A percentile compares a stretch with the other conserved stretches of the same genome.
Conservation (phyloP, 768 basidiomycete genomes). For the Boletus rex-veris region DNA sequence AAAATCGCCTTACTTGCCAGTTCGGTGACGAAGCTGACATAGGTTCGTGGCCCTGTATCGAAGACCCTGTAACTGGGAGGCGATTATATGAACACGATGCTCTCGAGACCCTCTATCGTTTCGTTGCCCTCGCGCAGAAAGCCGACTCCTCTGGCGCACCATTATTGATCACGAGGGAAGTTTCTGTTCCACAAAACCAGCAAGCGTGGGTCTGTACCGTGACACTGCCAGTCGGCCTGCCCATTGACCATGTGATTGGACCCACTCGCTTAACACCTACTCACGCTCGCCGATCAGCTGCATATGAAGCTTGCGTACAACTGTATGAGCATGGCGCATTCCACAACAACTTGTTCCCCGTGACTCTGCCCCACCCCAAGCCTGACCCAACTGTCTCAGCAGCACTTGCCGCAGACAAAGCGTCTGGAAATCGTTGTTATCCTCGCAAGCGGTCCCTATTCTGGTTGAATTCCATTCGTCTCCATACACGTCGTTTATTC, state of each 20-base stretch:
- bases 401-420: conserved; percentile 24
- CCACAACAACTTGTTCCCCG: conserved; percentile 45
- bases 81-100: conserved; percentile 60
- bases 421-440: conserved; percentile 51
- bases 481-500: conserved; percentile 18
- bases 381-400: background rate
- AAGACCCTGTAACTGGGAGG: conserved; percentile 61
- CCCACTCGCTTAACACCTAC: conserved; percentile 42
- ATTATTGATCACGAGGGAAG: conserved; percentile 24
- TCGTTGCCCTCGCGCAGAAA: conserved; percentile 32
- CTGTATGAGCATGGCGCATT: conserved; percentile 50
- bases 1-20: conserved; percentile 41
- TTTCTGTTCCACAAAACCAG: conserved; percentile 15
- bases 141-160: conserved; percentile 5
- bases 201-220: conserved; percentile 46
- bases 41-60: conserved; percentile 37
- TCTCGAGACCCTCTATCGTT: conserved; percentile 51
- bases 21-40: conserved; percentile 42
- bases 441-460: conserved; percentile 59
- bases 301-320: conserved; percentile 51
- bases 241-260: conserved; percentile 42
- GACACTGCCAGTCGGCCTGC: conserved; percentile 42
- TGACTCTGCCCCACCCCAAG: conserved; percentile 1
- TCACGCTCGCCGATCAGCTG: conserved; percentile 58
- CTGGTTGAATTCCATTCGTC: conserved; percentile 49